These are phyloP conservation scores for Chenopodium berlandieri DNA, from an alignment of 148 eudicot species.

Conservation along the genomic window DNA sequence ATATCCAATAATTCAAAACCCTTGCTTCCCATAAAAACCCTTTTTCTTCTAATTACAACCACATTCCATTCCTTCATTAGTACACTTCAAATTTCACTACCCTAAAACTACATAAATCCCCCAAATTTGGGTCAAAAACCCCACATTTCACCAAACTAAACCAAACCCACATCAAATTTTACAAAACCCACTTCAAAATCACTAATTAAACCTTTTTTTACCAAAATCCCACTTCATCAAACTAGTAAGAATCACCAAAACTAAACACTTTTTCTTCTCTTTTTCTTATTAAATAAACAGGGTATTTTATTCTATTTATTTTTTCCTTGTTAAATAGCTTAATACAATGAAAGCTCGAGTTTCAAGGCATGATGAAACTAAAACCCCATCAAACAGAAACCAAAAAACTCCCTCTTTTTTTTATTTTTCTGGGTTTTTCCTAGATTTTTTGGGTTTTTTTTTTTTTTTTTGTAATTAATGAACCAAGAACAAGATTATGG, in stretches of 20 bases:
- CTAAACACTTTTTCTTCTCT: neutral
- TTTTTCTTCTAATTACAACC: constrained; percentile 21
- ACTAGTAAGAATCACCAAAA: constrained; percentile 3
- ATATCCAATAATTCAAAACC: constrained; percentile 33
- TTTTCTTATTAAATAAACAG: constrained; percentile 6
- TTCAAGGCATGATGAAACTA: constrained; percentile 25
- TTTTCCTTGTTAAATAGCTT: neutral
- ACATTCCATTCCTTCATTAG: constrained; percentile 38
- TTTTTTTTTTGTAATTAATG: neutral
- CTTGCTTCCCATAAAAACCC: constrained; percentile 29
- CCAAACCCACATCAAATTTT: constrained; percentile 18
- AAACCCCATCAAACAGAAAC: constrained; percentile 10
- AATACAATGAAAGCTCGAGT: constrained; percentile 27
- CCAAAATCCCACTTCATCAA: constrained; percentile 2
- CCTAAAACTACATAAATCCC: constrained; percentile 10
- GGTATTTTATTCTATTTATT: too few relatives aligned
- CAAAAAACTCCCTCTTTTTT: constrained; percentile 7
- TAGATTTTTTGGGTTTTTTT: neutral
- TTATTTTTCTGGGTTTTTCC: neutral
- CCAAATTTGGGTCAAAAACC: constrained; percentile 19
- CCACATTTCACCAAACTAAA: constrained; percentile 33
- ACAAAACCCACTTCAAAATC: neutral
- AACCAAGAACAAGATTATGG: constrained; percentile 11
- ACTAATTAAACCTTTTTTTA: neutral
- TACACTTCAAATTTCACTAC: constrained; percentile 16